These are phyloP conservation scores for Lentinula edodes DNA, from an alignment of 768 basidiomycete species.

Conservation along the genomic window DNA sequence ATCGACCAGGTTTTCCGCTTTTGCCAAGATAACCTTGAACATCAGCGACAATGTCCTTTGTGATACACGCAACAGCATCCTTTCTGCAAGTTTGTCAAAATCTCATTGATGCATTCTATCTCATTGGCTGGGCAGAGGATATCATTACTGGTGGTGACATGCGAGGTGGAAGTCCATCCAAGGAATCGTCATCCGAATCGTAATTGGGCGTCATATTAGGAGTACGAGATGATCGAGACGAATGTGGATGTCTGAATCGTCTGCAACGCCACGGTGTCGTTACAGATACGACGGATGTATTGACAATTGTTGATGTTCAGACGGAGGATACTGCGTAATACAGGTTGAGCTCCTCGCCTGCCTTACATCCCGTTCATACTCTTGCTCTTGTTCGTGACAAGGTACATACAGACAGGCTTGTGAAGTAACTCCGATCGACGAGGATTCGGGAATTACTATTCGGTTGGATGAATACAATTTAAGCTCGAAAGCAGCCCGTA, in stretches of 20 bases:
- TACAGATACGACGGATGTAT: constrained; percentile 14
- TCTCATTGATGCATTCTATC: constrained; percentile 39
- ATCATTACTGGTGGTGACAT: constrained; percentile 56
- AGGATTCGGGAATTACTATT: neutral
- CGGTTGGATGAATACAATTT: neutral
- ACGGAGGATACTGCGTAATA: constrained; percentile 46
- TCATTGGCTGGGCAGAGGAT: constrained; percentile 48
- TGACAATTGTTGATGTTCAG: constrained; percentile 41
- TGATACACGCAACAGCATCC: constrained; percentile 67
- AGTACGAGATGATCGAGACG: constrained; percentile 5
- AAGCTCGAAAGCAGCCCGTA: too few species aligned
- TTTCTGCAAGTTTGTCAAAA: constrained; percentile 63
- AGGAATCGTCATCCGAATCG: constrained; percentile 44
- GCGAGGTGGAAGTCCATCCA: constrained; percentile 44
- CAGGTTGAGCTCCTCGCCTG: constrained; percentile 15
- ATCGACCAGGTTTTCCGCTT: neutral
- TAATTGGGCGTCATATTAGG: constrained; percentile 9
- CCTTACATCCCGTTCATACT: too few species aligned
- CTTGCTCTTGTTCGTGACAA: neutral
- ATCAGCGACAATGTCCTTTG: constrained; percentile 55
- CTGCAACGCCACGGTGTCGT: constrained; percentile 38
- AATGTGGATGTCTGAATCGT: constrained; percentile 19
- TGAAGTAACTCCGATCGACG: neutral
- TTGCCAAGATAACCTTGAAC: constrained; percentile 34
- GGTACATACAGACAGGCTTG: neutral